Evolutionary conservation across 257 asterid genomes (phyloP).

Genomic region (Ophiorrhiza pumila): DNA sequence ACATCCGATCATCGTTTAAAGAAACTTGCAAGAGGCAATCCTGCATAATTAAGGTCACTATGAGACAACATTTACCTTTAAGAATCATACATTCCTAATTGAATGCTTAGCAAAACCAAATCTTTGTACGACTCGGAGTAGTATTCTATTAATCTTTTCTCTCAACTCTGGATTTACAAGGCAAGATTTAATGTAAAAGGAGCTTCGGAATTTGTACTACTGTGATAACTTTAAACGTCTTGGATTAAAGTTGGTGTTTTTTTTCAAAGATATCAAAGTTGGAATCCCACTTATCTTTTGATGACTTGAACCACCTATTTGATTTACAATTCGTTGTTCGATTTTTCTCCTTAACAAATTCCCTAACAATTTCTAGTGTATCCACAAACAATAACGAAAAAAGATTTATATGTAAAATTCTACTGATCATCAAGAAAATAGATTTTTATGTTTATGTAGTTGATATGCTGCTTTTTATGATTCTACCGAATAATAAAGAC

Average conservation of each 20-base stretch:
- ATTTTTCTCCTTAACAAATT: no score
- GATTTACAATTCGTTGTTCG: no score
- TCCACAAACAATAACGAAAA: neutral
- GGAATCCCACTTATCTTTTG: no score
- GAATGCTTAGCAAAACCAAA: neutral
- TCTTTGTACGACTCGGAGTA: neutral
- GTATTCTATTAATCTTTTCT: no score
- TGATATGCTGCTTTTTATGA: slow-evolving; percentile 17
- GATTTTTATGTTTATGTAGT: slow-evolving; percentile 4
- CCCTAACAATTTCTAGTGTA: no score
- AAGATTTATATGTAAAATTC: no score
- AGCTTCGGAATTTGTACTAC: no score
- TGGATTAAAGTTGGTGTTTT: no score
- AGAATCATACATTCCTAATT: neutral
- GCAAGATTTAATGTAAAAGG: neutral
- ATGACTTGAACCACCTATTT: no score
- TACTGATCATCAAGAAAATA: neutral
- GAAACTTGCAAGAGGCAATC: neutral
- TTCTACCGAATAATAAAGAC: slow-evolving; percentile 1
- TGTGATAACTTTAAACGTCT: no score
- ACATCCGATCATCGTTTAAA: no score
- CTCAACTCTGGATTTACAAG: neutral
- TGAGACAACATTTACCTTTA: neutral
- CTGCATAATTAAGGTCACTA: neutral
- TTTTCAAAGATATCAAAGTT: no score